Percentiles rank a stretch among this genome's conserved stretches.
Evolutionary conservation across 2,329 filamentous ascomycete genomes (phyloP).

Genomic region (Didymella exigua): DNA sequence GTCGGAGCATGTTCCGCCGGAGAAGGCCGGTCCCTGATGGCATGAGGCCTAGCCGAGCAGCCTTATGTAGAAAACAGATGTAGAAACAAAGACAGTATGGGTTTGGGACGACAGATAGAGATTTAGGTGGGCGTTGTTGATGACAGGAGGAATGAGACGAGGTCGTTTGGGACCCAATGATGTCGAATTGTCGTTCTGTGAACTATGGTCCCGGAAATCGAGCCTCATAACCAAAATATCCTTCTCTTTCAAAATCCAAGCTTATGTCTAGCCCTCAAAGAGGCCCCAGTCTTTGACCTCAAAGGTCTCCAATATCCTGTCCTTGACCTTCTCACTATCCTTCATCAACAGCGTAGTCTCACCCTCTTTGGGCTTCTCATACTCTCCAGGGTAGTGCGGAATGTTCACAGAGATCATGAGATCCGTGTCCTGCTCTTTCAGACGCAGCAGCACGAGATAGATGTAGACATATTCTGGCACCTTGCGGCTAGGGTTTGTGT

Average conservation of each 20-base stretch:
- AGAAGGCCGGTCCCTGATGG: slow-evolving; percentile 4
- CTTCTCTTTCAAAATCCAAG: background rate
- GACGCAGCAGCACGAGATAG: slow-evolving; percentile 75
- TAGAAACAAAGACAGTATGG: background rate
- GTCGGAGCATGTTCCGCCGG: slow-evolving; percentile 10
- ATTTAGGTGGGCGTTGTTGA: background rate
- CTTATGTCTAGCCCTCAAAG: slow-evolving; percentile 56
- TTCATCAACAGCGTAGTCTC: slow-evolving; percentile 66
- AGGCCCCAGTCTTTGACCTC: slow-evolving; percentile 81
- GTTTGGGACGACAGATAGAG: background rate
- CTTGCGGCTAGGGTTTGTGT: slow-evolving; percentile 37
- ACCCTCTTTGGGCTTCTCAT: slow-evolving; percentile 69
- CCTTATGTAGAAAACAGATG: background rate
- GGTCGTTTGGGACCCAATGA: too few relatives aligned
- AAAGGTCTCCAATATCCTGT: slow-evolving; percentile 74
- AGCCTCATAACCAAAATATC: background rate
- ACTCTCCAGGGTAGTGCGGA: slow-evolving; percentile 77
- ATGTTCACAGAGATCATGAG: slow-evolving; percentile 87
- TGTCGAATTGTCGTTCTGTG: background rate
- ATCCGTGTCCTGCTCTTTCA: slow-evolving; percentile 78
- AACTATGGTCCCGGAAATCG: background rate
- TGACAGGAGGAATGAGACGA: background rate
- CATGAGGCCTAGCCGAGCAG: background rate
- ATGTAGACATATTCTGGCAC: slow-evolving; percentile 69
- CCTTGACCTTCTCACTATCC: slow-evolving; percentile 65